Conservation (phyloP, 352 stramenopile genomes). For the Peronosclerospora sorghi region DNA sequence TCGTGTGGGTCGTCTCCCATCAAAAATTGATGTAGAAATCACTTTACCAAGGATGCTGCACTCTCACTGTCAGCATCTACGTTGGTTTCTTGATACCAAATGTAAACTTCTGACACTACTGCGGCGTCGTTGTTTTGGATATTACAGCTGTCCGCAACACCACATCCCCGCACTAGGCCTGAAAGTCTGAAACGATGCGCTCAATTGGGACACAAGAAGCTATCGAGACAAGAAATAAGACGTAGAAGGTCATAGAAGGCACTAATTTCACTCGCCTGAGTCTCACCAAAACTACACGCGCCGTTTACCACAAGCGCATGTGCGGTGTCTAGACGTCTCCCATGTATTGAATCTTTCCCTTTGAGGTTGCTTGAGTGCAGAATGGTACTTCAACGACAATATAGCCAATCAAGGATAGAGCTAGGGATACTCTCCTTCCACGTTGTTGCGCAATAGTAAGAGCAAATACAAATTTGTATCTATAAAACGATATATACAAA, state of each 20-base stretch:
- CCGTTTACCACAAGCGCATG: constrained; percentile 24
- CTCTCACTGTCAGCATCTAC: constrained; percentile 38
- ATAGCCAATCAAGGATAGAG: too few relatives aligned
- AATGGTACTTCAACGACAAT: too few relatives aligned
- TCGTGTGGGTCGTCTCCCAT: constrained; percentile 74
- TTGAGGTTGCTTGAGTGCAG: too few relatives aligned
- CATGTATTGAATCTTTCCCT: too few relatives aligned
- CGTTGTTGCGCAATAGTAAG: too few relatives aligned
- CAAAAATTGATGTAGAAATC: constrained; percentile 59
- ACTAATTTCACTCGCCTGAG: neutral
- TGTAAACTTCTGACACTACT: constrained; percentile 42
- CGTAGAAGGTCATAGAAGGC: too few relatives aligned
- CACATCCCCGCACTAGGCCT: too few relatives aligned
- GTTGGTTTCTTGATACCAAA: constrained; percentile 46
- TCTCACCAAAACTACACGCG: constrained; percentile 18
- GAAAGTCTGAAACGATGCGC: constrained; percentile 20
- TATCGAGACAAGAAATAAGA: neutral
- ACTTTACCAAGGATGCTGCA: constrained; percentile 55
- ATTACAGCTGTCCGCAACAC: constrained; percentile 42
- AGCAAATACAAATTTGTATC: too few relatives aligned
- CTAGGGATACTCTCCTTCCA: too few relatives aligned
- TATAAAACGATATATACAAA: too few relatives aligned
- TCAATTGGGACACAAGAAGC: neutral
- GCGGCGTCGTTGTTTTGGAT: constrained; percentile 30
- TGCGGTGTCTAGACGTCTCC: constrained; percentile 24